phyloP scores from a whole-genome alignment of 2,329 filamentous ascomycete genomes.

The Colletotrichum shisoi region DNA sequence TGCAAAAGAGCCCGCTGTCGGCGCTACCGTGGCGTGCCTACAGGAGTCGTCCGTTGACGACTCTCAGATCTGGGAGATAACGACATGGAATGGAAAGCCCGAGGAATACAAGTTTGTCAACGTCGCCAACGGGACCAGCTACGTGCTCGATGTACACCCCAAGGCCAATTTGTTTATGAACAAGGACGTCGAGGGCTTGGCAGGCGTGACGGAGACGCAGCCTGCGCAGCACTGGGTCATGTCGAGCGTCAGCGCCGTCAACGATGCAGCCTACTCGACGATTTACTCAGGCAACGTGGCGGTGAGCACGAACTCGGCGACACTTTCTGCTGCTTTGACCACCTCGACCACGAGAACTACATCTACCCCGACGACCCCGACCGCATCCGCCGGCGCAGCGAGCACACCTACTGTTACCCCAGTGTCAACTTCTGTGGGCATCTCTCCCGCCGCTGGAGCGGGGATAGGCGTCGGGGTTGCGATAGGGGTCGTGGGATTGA shows the following conservation, averaged over 20 bases:
- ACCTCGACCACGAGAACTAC: slow-evolving; percentile 12
- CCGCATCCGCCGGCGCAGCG: slow-evolving; percentile 15
- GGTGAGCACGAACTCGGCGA: slow-evolving; percentile 20
- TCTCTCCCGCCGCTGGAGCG: slow-evolving; percentile 46
- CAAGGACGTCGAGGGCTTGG: slow-evolving; percentile 31
- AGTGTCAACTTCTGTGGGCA: slow-evolving; percentile 26
- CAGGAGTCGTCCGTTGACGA: slow-evolving; percentile 42
- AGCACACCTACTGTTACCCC: slow-evolving; percentile 14
- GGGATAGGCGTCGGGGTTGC: slow-evolving; percentile 47
- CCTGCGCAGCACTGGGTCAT: slow-evolving; percentile 49
- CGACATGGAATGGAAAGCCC: slow-evolving; percentile 42
- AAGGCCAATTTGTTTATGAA: slow-evolving; percentile 47
- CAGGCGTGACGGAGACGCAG: slow-evolving; percentile 40
- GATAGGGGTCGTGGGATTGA: slow-evolving; percentile 43
- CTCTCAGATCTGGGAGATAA: slow-evolving; percentile 49
- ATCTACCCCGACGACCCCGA: neutral
- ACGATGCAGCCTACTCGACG: slow-evolving; percentile 49
- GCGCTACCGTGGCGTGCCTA: slow-evolving; percentile 47
- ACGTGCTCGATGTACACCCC: slow-evolving; percentile 48
- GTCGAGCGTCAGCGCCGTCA: slow-evolving; percentile 45
- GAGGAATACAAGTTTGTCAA: slow-evolving; percentile 47
- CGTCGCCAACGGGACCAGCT: slow-evolving; percentile 47
- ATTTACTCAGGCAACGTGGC: slow-evolving; percentile 42
- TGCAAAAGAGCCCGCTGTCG: slow-evolving; percentile 41
- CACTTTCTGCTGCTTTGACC: slow-evolving; percentile 14